Evolutionary conservation across 139 green algal genomes (phyloP).

Genomic region (Bryopsis sp.): DNA sequence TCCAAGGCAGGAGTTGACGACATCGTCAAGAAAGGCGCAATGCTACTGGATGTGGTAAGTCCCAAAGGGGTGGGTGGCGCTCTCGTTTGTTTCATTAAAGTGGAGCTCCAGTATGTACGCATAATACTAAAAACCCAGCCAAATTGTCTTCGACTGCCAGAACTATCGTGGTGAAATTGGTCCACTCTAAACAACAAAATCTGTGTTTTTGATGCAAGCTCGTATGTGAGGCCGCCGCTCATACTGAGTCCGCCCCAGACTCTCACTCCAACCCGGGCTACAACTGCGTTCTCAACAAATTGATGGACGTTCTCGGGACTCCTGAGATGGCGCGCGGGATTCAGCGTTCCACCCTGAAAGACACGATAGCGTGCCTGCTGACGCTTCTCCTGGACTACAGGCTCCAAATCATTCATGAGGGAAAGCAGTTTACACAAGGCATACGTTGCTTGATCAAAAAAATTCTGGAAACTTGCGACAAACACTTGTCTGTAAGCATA

Average conservation of each 20-base stretch:
- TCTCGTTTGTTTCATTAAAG: too few relatives aligned
- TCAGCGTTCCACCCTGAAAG: slow-evolving; percentile 27
- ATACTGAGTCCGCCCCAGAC: not conserved
- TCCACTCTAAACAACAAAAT: too few relatives aligned
- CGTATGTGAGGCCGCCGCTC: slow-evolving; percentile 26
- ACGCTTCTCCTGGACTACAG: slow-evolving; percentile 52
- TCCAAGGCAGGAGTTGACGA: too few relatives aligned
- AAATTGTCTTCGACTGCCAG: too few relatives aligned
- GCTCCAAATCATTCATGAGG: slow-evolving; percentile 39
- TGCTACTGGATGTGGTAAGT: too few relatives aligned
- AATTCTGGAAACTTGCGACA: slow-evolving; percentile 25
- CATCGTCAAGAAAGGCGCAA: too few relatives aligned
- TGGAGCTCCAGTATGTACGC: too few relatives aligned
- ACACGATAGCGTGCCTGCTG: slow-evolving; percentile 47
- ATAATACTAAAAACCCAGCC: too few relatives aligned
- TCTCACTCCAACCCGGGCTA: slow-evolving; percentile 33
- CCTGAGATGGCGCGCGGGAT: slow-evolving; percentile 21
- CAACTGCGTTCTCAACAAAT: slow-evolving; percentile 89
- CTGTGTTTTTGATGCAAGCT: too few relatives aligned
- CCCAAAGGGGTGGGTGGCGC: too few relatives aligned
- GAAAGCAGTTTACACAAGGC: slow-evolving; percentile 44
- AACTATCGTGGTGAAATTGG: too few relatives aligned
- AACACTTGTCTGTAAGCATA: not conserved
- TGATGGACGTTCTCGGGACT: slow-evolving; percentile 58
- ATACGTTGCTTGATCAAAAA: slow-evolving; percentile 35